Evolutionary conservation across 2,329 filamentous ascomycete species (phyloP), one percentile per base, ranked within the genome.

Genomic region (Aspergillus fischeri): DNA sequence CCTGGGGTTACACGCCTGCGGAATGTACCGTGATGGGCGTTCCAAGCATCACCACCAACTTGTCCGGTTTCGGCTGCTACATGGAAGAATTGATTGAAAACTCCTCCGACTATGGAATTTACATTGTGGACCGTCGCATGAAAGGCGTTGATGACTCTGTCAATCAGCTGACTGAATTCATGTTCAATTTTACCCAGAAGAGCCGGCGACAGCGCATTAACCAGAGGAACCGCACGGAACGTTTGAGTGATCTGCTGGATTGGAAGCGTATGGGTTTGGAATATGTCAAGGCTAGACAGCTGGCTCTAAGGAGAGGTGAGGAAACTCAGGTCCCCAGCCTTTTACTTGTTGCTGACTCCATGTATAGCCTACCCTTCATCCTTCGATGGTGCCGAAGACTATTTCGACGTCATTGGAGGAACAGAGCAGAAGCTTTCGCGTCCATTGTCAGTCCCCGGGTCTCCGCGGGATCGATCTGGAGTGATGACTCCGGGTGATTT

Each of bases 201-300:
- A 96, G 90, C 75, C 89, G 92, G 57, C 87, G 94, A 60, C 94
- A 99, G 77, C 90, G 94, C 52, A 99, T 99, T 83, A 99, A 99
- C 82, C 94, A 97, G 80, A 86, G 94, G 51, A 99, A 99, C 77
- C 86, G 94, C 54, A 99, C 94, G 0, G 94, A 99, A 80, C 86
- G 94, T 50, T 80, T 99, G 54, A 96, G 92, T 70, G 94, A 99
- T 73, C 81, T 99, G 59, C 83, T 99, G 44, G 94, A 99, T 78
- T 99, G 94, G 94, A 97, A 97, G 83, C 85, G 94, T 51, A 99
- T 99, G 94, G 94, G 94, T 24, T 88, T 97, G 87, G 94, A 99
- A 77, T 99, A 99, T 71, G 91, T 97, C 78, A 99, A 97, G 81
- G 94, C 94, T 35, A 86, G 94, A 51, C 94, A 97, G 75, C 78